Evolutionary conservation across 768 basidiomycete species (phyloP), one percentile per base, ranked within the genome.

Genomic region (Xerocomellus amylosporus): DNA sequence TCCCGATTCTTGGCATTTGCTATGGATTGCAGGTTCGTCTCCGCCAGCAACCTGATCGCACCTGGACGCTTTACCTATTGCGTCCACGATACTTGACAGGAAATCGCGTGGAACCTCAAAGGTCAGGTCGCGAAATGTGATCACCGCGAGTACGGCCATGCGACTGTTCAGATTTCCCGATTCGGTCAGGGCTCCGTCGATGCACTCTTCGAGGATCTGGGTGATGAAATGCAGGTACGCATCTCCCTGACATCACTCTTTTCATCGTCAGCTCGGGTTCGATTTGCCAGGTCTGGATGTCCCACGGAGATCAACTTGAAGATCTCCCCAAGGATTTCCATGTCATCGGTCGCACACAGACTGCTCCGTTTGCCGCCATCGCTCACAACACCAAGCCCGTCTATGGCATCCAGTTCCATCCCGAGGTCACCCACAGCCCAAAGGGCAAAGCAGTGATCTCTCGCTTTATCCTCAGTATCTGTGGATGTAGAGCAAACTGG

Each of bases 401-500:
- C 66, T 99, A 93, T 62, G 97, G 96, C 30, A 97, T 99, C 39
- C 97, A 99, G 65, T 99, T 98, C 77, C 97, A 99, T 68, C 93
- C 96, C 0, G 97, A 99, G 73, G 97, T 99, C 24, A 98, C 97
- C 0, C 96, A 99, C 69, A 91, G 90, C 24, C 86, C 84, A 8
- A 85, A 82, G 51, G 97, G 96, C 14, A 93, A 86, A 67, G 92
- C 92, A 66, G 83, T 99, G 52, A 90, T 99, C 54, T 83, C 84
- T 22, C 81, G 83, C 24, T 99, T 98, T 66, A 83, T 97, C 37
- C 72, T 87, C 40, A 80, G 84, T 58, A 89, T 98, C 52, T 98
- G 97, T 67, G 79, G 81, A 44, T 95, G 93, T 72, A 76, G 73
- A 55, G 70, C 78, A 15, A 85, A 87, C 62, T 99, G 97, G 97